Evolutionary conservation across 1,284 basidiomycete genomes (phyloP).

Genomic region (Gymnopus androsaceus): DNA sequence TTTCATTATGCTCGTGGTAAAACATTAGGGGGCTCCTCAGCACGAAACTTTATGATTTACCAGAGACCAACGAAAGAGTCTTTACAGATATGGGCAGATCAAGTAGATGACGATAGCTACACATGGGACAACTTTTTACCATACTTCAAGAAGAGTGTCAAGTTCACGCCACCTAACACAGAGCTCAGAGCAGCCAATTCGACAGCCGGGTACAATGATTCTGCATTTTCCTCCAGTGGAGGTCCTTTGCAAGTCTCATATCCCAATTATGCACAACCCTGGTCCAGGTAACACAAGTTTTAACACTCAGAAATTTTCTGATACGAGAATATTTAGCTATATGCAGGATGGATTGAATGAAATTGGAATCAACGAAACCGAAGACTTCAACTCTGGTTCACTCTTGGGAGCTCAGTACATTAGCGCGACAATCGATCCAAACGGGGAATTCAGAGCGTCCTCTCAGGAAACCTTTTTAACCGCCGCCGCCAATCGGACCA

Average conservation of each 20-base stretch:
- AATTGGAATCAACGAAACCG: neutral
- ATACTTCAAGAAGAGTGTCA: too few relatives aligned
- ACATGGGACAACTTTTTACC: too few relatives aligned
- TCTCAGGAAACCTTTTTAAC: neutral
- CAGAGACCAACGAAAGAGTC: neutral
- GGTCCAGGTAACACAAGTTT: neutral
- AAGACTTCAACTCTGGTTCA: constrained; percentile 22
- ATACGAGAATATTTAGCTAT: neutral
- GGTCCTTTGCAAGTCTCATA: neutral
- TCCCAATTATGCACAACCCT: neutral
- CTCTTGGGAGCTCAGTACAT: neutral
- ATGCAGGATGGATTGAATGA: neutral
- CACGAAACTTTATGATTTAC: neutral
- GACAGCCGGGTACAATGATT: neutral
- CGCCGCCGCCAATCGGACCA: neutral
- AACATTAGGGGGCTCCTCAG: constrained; percentile 24
- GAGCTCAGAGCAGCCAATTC: neutral
- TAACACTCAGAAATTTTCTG: neutral
- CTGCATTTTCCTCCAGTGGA: neutral
- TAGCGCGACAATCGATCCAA: neutral
- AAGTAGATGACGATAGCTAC: neutral
- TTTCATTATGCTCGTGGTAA: constrained; percentile 22
- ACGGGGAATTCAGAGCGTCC: neutral
- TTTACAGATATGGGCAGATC: neutral
- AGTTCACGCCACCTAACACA: too few relatives aligned